Conservation (phyloP, 352 stramenopile species). For the Phytophthora fragariae region DNA sequence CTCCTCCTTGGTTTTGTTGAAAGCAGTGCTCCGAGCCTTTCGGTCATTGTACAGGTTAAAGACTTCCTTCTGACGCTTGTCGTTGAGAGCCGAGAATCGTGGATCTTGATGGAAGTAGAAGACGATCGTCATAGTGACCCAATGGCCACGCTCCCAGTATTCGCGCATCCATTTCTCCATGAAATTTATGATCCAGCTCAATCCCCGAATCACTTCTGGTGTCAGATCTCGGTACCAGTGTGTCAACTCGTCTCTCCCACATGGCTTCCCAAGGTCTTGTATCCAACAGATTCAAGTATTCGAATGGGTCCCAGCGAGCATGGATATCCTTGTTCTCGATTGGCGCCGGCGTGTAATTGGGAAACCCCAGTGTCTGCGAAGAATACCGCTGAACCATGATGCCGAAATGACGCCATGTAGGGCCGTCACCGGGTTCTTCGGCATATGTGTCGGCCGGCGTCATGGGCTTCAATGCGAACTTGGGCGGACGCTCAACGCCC, state of each 20-base stretch:
- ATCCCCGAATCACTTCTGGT: too few species aligned
- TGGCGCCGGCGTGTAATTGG: background rate
- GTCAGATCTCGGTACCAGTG: background rate
- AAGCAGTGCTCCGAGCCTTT: background rate
- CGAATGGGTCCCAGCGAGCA: background rate
- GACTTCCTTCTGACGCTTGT: background rate
- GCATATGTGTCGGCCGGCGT: too few species aligned
- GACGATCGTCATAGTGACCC: background rate
- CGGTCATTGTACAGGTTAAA: background rate
- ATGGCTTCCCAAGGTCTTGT: background rate
- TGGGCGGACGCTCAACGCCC: too few species aligned
- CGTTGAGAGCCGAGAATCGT: background rate
- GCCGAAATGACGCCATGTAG: background rate
- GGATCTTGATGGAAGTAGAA: background rate
- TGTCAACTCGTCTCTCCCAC: background rate
- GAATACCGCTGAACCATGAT: background rate
- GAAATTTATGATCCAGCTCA: conserved; percentile 1
- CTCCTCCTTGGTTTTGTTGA: background rate
- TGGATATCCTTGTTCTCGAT: background rate
- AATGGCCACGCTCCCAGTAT: conserved; percentile 5
- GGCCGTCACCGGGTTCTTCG: too few species aligned
- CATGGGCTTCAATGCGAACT: too few species aligned
- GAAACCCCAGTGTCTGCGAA: background rate
- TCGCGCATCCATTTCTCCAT: background rate
- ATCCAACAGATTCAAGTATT: background rate